A percentile compares a stretch with the other conserved stretches of the same genome.
Evolutionary conservation across 345 rosid species (phyloP).

Genomic region (Hevea brasiliensis): DNA sequence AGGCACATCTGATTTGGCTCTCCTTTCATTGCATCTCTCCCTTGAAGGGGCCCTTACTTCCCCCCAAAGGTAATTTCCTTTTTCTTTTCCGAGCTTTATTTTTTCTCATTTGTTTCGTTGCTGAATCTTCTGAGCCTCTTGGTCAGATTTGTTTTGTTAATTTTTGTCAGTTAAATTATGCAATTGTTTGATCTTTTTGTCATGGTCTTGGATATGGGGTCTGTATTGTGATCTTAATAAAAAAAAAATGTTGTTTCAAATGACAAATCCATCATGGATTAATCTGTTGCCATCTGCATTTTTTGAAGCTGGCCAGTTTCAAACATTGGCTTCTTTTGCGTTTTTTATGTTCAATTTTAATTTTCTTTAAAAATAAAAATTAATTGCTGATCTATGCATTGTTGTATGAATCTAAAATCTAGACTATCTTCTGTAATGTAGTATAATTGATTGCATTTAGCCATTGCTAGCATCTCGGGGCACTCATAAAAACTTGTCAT

Average conservation of each 20-base stretch:
- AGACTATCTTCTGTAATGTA: neutral
- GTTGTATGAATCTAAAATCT: neutral
- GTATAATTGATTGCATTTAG: neutral
- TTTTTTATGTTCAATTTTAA: neutral
- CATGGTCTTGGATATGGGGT: neutral
- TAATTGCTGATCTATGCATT: neutral
- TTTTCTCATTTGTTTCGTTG: neutral
- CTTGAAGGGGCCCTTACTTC: neutral
- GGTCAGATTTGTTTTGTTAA: neutral
- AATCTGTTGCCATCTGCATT: slow-evolving; percentile 7
- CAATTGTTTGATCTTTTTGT: neutral
- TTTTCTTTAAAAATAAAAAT: neutral
- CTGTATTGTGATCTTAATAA: neutral
- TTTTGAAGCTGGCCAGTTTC: slow-evolving; percentile 1
- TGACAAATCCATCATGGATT: neutral
- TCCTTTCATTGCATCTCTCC: slow-evolving; percentile 4
- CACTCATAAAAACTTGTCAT: neutral
- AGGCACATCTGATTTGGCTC: neutral
- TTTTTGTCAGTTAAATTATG: neutral
- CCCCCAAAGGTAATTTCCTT: slow-evolving; percentile 16
- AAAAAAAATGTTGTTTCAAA: neutral
- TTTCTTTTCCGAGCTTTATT: neutral
- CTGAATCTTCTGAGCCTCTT: neutral
- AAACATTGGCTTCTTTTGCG: too few relatives aligned
- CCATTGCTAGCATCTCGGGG: too few relatives aligned